phyloP scores from a whole-genome alignment of 495 filamentous ascomycete genomes.

The Neurospora hispaniola region DNA sequence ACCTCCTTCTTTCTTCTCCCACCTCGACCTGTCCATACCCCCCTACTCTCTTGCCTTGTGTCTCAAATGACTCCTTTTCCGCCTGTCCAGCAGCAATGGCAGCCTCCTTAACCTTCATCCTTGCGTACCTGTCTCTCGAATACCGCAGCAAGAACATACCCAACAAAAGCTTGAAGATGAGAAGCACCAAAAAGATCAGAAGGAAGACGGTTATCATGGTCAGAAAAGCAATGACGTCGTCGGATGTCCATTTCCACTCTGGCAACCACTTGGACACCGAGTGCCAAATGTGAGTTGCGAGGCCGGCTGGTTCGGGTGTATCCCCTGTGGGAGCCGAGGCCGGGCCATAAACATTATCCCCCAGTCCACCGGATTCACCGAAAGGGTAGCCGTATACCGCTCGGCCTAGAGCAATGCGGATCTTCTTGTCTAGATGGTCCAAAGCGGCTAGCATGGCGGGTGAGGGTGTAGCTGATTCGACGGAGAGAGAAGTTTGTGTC shows the following conservation, averaged over 20 bases:
- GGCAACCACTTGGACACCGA: constrained; percentile 20
- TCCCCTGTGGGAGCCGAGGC: not conserved
- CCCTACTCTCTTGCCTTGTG: constrained; percentile 62
- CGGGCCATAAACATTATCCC: constrained; percentile 1
- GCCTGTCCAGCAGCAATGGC: constrained; percentile 33
- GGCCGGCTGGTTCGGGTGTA: not conserved
- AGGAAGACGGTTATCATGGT: constrained; percentile 76
- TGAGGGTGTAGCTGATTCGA: constrained; percentile 42
- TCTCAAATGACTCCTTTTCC: constrained; percentile 46
- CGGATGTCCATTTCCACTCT: constrained; percentile 29
- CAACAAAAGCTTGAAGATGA: constrained; percentile 72
- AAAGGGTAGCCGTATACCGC: constrained; percentile 47
- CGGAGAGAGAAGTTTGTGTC: constrained; percentile 50
- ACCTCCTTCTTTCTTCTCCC: constrained; percentile 72
- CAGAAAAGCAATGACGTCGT: constrained; percentile 56
- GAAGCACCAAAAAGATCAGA: constrained; percentile 62
- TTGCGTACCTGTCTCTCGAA: constrained; percentile 62
- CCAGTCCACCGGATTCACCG: constrained; percentile 3
- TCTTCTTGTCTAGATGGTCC: constrained; percentile 62
- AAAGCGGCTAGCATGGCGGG: constrained; percentile 62
- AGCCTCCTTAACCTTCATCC: constrained; percentile 65
- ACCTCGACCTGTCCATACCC: constrained; percentile 80
- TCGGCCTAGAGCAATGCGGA: constrained; percentile 59
- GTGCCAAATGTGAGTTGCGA: constrained; percentile 17
- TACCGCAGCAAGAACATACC: constrained; percentile 72